Conservation (phyloP, 495 filamentous ascomycete species). For the Endocarpon pusillum region DNA sequence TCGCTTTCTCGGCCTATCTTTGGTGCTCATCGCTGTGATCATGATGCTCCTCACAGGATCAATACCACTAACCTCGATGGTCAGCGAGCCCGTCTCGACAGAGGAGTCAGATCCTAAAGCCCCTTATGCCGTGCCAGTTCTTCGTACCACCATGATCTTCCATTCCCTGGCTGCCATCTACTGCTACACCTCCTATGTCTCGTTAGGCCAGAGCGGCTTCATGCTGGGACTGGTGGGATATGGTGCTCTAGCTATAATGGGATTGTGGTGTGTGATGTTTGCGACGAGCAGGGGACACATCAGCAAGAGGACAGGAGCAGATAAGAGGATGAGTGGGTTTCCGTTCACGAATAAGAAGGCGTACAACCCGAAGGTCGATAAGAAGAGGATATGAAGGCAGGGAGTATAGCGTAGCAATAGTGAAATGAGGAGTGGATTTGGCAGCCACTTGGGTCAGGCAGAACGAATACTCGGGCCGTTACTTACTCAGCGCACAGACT, state of each 20-base stretch:
- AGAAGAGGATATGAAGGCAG: slow-evolving; percentile 21
- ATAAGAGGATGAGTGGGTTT: slow-evolving; percentile 63
- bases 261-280: slow-evolving; percentile 62
- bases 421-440: too few relatives aligned
- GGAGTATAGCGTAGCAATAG: too few relatives aligned
- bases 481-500: too few relatives aligned
- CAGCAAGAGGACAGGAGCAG: slow-evolving; percentile 53
- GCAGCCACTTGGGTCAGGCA: too few relatives aligned
- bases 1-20: slow-evolving; percentile 46
- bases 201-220: slow-evolving; percentile 34
- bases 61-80: slow-evolving; percentile 45
- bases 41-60: slow-evolving; percentile 54
- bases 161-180: slow-evolving; percentile 49
- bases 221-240: slow-evolving; percentile 34
- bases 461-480: too few relatives aligned
- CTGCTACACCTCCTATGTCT: slow-evolving; percentile 44
- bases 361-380: slow-evolving; percentile 35
- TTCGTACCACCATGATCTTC: slow-evolving; percentile 48
- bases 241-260: slow-evolving; percentile 38
- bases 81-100: slow-evolving; percentile 23
- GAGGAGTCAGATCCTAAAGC: slow-evolving; percentile 37
- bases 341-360: slow-evolving; percentile 44
- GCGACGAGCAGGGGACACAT: slow-evolving; percentile 44
- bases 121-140: slow-evolving; percentile 50
- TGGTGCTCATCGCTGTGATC: slow-evolving; percentile 48